Base-by-base conservation (phyloP, 140 eudicot genomes). In the Eryngium alpinum region DNA sequence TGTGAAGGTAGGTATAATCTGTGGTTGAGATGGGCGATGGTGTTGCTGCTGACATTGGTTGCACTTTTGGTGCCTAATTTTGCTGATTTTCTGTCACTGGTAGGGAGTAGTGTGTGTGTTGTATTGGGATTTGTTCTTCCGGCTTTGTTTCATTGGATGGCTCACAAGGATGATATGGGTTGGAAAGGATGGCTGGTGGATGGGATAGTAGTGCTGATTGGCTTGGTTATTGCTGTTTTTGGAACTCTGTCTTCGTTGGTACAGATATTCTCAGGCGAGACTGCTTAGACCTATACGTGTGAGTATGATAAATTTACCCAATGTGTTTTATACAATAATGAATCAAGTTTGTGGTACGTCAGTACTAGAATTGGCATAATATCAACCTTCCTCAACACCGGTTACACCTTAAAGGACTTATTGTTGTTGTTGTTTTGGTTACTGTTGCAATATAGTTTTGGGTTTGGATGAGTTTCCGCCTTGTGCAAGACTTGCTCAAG, bases 81-180 rank as follows among this genome's bases (percentile, higher is more conserved):
- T 77, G 93, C 98, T 27, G 98, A 94, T 89, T 94, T 94, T 85
- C 86, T 94, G 93, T 92, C 98, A 21, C 83, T 94, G 57, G 98
- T 94, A 32, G 98, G 97, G 38, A 94, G 98, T 81, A 94, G 97
- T 87, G 94, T 91, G 33, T 94, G 98, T 80, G 84, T 91, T 57
- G 86, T 87, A 18, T 81, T 92, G 69, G 98, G 98, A 70, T 92
- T 94, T 79, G 97, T 90, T 78, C 84, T 94, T 87, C 98, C 98
- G 72, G 84, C 94, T 44, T 83, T 92, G 86, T 94, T 94, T 78
- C 98, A 92, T 59, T 89, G 88, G 85, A 85, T 92, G 79, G 92
- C 83, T 80, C 82, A 66, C 84, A 94, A 82, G 88, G 88, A 88
- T 32, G 94, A 89, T 76, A 50, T 90, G 94, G 87, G 93, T 33